Evolutionary conservation across 441 rosid species (phyloP).

Genomic region (Populus hybrid): DNA sequence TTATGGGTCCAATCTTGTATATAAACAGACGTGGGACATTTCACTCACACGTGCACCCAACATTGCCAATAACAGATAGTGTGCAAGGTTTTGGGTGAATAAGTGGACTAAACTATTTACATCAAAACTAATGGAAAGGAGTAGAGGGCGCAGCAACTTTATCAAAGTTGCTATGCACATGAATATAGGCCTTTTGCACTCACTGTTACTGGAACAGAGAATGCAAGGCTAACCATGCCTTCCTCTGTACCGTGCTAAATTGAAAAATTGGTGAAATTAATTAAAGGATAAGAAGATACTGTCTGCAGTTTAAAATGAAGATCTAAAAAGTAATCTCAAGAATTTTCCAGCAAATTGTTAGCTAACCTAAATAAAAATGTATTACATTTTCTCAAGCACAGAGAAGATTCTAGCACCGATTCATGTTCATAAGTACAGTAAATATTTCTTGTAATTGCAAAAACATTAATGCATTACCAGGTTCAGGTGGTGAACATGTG

Average conservation of each 20-base stretch:
- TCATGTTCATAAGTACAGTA: not conserved
- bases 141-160: not conserved
- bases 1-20: not conserved
- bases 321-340: not conserved
- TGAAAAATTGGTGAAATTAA: not conserved
- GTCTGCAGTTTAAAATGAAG: not conserved
- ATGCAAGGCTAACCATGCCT: not conserved
- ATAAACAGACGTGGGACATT: not conserved
- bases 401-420: not conserved
- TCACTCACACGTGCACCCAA: not conserved
- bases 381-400: not conserved
- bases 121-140: not conserved
- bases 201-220: not conserved
- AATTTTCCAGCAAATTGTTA: not conserved
- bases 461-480: constrained; percentile 52
- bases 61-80: not conserved
- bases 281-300: not conserved
- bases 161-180: not conserved
- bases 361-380: not conserved
- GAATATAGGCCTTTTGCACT: not conserved
- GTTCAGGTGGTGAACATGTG: constrained; percentile 93
- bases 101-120: not conserved
- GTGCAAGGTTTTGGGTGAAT: not conserved
- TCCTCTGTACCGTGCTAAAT: not conserved
- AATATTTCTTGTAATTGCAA: not conserved